A percentile compares a stretch with the other conserved stretches of the same genome.
These are phyloP conservation scores for Komagataella mondaviorum DNA, from an alignment of 805 yeast genomes.

Conservation along the genomic window DNA sequence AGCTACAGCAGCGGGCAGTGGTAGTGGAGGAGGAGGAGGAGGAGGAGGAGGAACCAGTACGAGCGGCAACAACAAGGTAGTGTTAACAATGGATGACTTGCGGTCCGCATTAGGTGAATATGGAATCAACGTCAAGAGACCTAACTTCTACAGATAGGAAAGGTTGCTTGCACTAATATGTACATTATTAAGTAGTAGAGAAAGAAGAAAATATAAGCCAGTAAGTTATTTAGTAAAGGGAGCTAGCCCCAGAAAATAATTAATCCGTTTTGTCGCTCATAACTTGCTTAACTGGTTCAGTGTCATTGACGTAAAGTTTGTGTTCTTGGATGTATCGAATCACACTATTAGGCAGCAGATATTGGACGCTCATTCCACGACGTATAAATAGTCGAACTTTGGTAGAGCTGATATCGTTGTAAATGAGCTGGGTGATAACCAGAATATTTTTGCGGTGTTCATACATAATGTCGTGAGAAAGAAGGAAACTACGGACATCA, in stretches of 20 bases:
- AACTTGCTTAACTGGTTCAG: conserved; percentile 92
- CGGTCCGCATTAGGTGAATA: conserved; percentile 89
- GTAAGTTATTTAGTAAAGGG: conserved; percentile 34
- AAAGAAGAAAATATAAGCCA: not conserved
- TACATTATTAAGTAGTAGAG: not conserved
- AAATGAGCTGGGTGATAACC: conserved; percentile 90
- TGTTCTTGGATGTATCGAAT: conserved; percentile 92
- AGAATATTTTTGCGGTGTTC: conserved; percentile 88
- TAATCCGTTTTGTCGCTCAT: conserved; percentile 18
- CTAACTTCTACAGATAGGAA: conserved; percentile 77
- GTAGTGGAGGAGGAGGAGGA: conserved; percentile 8
- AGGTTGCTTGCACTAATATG: not conserved
- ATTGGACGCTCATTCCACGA: conserved; percentile 94
- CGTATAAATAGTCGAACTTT: conserved; percentile 86
- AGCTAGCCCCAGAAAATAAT: conserved; percentile 78
- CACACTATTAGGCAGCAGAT: conserved; percentile 84
- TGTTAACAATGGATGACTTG: conserved; percentile 84
- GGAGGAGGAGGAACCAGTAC: conserved; percentile 5
- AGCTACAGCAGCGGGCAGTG: conserved; percentile 3
- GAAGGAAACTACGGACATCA: conserved; percentile 83
- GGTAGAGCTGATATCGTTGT: conserved; percentile 92
- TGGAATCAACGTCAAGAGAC: conserved; percentile 67
- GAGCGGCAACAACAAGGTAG: conserved; percentile 38
- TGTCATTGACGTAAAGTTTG: conserved; percentile 67
- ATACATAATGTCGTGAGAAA: conserved; percentile 94